Base-by-base conservation (phyloP, 495 filamentous ascomycete genomes). In the Mycothermus thermophilus region DNA sequence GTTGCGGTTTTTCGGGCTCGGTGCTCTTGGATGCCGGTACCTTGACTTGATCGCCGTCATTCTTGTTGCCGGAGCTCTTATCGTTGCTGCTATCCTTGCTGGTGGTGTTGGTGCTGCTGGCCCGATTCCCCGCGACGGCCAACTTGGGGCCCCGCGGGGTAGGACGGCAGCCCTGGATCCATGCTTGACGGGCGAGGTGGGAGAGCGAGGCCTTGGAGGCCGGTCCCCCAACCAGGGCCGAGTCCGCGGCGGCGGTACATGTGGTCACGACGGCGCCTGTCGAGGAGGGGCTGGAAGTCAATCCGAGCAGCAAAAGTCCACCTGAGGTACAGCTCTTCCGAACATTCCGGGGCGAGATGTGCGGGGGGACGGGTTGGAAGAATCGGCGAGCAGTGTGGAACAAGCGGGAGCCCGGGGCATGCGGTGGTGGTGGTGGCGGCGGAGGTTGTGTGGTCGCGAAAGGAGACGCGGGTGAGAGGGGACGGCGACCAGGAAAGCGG, bases 271-370 rank as follows among this genome's bases (percentile, higher is more conserved):
- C 58, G 1, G 60, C 42, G 26, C 48, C 46, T 11, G 57, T 53
- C n/a, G 60, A 53, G n/a, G 55, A 48, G 9, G 54, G 46, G 30
- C 45, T 57, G n/a, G 61, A 55, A 15, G 41, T 41, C 8, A 64
- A 31, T 2, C 57, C 54, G 31, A 63, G 36, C 10, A 62, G 46
- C 13, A 64, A 55, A 9, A 64, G 38, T 6, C 61, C 58, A 15
- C 60, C 60, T 0, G 63, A 66, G 8, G 61, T 59, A 30, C 57
- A 64, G 36, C 58, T 62, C 24, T 55, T 43, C 6, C 57, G 54
- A 30, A 54, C 50, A 49, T 63, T 52, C 27, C 44, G 41, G 20
- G 44, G 32, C 4, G 44, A 43, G 12, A 35, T 37, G 12, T 44
- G 42, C 31, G 52, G 30, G 24, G 46, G 30, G 42, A 28, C 27